Evolutionary conservation across 345 rosid genomes (phyloP).

Genomic region (Syzygium aqueum): DNA sequence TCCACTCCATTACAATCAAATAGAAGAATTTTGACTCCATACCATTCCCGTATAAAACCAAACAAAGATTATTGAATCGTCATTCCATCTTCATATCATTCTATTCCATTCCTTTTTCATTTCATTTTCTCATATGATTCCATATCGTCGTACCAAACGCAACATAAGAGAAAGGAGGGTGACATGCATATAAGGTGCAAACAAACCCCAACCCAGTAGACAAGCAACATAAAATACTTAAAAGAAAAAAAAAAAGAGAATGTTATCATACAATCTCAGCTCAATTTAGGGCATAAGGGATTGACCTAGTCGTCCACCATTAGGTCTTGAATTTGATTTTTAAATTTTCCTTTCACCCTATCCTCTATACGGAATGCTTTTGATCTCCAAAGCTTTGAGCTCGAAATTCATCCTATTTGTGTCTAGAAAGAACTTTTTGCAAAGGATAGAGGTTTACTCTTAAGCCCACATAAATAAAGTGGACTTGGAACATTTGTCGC

Average conservation of each 20-base stretch:
- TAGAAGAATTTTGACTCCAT: background rate
- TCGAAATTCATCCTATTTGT: background rate
- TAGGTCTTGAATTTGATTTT: background rate
- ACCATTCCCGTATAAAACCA: background rate
- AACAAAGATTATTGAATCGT: background rate
- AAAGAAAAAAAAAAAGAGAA: background rate
- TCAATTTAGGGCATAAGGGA: background rate
- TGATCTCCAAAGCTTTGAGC: background rate
- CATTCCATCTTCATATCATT: background rate
- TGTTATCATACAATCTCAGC: background rate
- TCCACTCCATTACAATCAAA: background rate
- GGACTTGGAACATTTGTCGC: background rate
- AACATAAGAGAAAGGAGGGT: background rate
- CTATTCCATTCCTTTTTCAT: background rate
- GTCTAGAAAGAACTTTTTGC: background rate
- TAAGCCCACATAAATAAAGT: background rate
- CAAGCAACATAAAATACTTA: background rate
- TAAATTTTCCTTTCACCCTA: background rate
- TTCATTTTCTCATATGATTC: background rate
- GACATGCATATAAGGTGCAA: background rate
- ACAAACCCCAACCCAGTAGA: background rate
- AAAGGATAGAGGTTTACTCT: background rate
- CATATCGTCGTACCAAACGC: background rate
- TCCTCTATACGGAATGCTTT: background rate
- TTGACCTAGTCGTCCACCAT: background rate